Base-by-base conservation (phyloP, 345 rosid species). In the Turritis glabra region DNA sequence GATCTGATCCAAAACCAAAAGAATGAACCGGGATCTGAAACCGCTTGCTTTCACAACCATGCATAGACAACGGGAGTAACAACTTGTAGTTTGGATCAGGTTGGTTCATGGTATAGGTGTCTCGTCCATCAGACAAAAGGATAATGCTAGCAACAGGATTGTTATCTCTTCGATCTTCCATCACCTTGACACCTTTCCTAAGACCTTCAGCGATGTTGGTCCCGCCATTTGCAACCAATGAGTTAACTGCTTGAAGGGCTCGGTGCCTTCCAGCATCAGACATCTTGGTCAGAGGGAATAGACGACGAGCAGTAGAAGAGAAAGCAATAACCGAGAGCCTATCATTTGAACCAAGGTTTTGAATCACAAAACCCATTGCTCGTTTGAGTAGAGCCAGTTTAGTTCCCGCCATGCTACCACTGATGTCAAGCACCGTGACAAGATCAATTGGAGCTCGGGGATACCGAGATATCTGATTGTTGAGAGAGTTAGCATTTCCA, bases 371-470 rank as follows among this genome's bases (percentile, higher is more conserved):
- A 5, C 98, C 99, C 99, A 92, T 92, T 7, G 99, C 99, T 22
- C 98, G 87, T 87, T 96, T 96, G 4, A 96, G 85, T 79, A 96
- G 73, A 44, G 97, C 99, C 23, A 96, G 86, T 83, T 92, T 96
- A 40, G 97, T 96, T 48, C 99, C 99, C 0, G 99, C 94, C 98
- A 96, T 96, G 83, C 99, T 96, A 37, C 98, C 98, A 64, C 99
- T 96, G 72, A 87, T 83, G 75, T 96, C 99, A 72, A 96, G 98
- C 25, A 92, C 95, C 0, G 97, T 92, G 48, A 96, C 98, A 41
- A 92, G 83, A 75, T 96, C 99, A 73, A 96, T 68, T 0, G 96
- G 88, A 60, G 92, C 92, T 59, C 97, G 90, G 0, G 89, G 87
- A 80, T 74, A 73, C 33, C 40, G 85, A 40, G 84, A 76, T 41